Conservation (phyloP, 2,329 filamentous ascomycete genomes). For the Pseudocercospora fuligena region DNA sequence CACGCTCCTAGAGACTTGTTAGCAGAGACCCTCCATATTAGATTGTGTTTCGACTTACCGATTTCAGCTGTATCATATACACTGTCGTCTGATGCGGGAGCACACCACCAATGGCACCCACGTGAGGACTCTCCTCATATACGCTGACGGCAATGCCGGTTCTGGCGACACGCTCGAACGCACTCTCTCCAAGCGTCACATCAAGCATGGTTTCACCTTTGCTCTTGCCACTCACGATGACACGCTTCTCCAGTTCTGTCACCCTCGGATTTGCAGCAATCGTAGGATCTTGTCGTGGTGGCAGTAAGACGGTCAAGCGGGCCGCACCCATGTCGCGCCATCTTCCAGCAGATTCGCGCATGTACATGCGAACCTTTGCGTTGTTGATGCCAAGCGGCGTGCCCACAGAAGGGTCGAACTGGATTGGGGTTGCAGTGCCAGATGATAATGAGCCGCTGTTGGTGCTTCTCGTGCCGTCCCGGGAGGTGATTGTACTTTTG, state of each 20-base stretch:
- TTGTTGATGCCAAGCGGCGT: conserved; percentile 71
- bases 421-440: conserved; percentile 46
- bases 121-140: conserved; percentile 67
- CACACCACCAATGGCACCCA: conserved; percentile 63
- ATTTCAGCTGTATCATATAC: conserved; percentile 64
- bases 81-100: conserved; percentile 59
- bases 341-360: conserved; percentile 73
- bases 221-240: conserved; percentile 76
- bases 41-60: conserved; percentile 35
- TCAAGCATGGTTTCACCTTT: conserved; percentile 74
- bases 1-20: conserved; percentile 47
- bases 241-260: conserved; percentile 75
- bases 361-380: conserved; percentile 84
- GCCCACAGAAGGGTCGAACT: conserved; percentile 40
- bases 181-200: conserved; percentile 80
- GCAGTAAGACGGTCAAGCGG: conserved; percentile 77
- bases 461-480: conserved; percentile 57
- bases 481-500: conserved; percentile 71
- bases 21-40: conserved; percentile 15
- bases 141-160: conserved; percentile 88
- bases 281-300: conserved; percentile 53
- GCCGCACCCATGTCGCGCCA: conserved; percentile 94
- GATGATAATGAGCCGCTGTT: conserved; percentile 64
- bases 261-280: conserved; percentile 44
- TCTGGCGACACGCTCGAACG: conserved; percentile 81